A percentile compares a stretch with the other conserved stretches of the same genome.
Evolutionary conservation across 179 eudicot species (phyloP).

Genomic region (Vitellaria paradoxa): DNA sequence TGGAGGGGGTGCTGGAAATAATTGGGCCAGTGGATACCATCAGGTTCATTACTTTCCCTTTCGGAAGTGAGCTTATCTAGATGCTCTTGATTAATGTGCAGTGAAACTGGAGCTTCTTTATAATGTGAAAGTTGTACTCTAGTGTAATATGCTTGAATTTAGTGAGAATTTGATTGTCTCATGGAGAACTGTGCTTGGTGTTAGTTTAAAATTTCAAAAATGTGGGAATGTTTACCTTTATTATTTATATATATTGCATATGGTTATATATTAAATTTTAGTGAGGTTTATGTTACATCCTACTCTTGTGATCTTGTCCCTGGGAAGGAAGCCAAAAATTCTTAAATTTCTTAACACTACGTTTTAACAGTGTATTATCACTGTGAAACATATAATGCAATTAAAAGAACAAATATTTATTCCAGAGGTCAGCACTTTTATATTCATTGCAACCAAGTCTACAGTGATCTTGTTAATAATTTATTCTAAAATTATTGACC

Average conservation of each 20-base stretch:
- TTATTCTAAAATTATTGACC: no score
- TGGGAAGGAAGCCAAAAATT: neutral
- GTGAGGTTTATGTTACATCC: neutral
- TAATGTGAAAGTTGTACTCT: neutral
- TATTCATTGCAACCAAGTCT: neutral
- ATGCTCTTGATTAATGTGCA: neutral
- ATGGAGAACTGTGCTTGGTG: neutral
- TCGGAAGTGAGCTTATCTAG: neutral
- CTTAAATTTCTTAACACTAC: no score
- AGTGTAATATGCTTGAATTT: neutral
- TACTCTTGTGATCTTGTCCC: neutral
- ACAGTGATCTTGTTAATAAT: neutral
- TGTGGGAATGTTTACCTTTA: neutral
- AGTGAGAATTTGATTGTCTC: neutral
- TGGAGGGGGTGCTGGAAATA: no score
- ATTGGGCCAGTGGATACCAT: no score
- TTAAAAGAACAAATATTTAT: neutral
- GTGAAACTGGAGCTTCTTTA: neutral
- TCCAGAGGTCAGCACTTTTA: no score
- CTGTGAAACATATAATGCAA: neutral
- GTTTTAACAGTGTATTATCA: neutral
- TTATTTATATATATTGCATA: neutral
- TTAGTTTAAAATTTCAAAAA: neutral
- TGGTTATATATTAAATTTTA: neutral
- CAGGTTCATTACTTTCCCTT: slow-evolving; percentile 51